These are phyloP conservation scores for Amylocarpus encephaloides DNA, from an alignment of 2,329 filamentous ascomycete genomes.

Conservation along the genomic window DNA sequence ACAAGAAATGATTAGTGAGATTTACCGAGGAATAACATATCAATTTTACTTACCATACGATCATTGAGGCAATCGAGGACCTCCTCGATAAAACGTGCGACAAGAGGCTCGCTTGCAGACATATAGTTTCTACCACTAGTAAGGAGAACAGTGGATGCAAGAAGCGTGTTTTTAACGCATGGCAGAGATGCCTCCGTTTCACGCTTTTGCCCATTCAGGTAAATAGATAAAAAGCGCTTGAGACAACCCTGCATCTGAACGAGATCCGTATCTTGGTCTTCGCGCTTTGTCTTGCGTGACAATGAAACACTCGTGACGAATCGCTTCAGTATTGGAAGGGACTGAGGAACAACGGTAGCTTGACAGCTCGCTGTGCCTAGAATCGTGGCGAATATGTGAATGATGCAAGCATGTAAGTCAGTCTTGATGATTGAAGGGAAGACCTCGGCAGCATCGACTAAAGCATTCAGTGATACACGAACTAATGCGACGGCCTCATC, in stretches of 20 bases:
- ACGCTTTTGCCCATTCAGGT: conserved; percentile 67
- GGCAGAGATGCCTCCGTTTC: conserved; percentile 69
- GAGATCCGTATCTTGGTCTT: conserved; percentile 32
- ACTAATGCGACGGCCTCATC: conserved; percentile 82
- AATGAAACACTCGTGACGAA: conserved; percentile 73
- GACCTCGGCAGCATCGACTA: conserved; percentile 91
- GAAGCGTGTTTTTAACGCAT: conserved; percentile 87
- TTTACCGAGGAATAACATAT: background rate
- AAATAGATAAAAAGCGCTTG: conserved; percentile 74
- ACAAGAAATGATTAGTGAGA: conserved; percentile 13
- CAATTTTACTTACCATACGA: conserved; percentile 51
- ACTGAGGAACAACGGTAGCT: conserved; percentile 79
- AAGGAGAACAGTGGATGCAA: conserved; percentile 83
- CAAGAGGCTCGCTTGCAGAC: conserved; percentile 65
- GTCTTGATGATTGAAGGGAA: conserved; percentile 96
- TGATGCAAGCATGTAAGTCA: conserved; percentile 90
- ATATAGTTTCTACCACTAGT: conserved; percentile 72
- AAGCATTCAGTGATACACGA: conserved; percentile 71
- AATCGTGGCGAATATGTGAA: conserved; percentile 94
- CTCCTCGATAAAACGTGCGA: conserved; percentile 71
- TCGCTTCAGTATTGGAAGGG: conserved; percentile 83
- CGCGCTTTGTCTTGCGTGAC: conserved; percentile 34
- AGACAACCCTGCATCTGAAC: conserved; percentile 74
- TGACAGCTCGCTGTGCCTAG: conserved; percentile 84
- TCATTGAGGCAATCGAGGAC: conserved; percentile 77